These are phyloP conservation scores for Lobosporangium transversale DNA, from an alignment of 192 early-diverging fungal genomes.

Conservation along the genomic window DNA sequence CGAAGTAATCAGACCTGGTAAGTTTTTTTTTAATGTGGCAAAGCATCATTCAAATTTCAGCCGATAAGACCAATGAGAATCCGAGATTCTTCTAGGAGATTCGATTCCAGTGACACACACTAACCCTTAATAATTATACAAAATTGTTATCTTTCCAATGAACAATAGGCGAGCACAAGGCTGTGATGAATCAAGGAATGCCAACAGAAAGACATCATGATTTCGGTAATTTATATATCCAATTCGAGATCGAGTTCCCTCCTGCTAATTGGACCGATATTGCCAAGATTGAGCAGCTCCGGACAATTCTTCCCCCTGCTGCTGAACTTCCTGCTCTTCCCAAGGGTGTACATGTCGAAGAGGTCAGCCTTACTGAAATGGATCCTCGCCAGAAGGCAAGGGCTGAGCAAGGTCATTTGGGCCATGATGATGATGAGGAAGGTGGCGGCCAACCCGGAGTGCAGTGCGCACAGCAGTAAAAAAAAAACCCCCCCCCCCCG, in stretches of 20 bases:
- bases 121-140: constrained; percentile 12
- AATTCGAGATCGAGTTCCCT: constrained; percentile 96
- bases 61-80: constrained; percentile 7
- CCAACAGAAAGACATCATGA: constrained; percentile 89
- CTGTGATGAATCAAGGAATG: constrained; percentile 93
- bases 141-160: background rate
- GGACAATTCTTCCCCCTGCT: constrained; percentile 84
- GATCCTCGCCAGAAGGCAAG: constrained; percentile 78
- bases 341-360: constrained; percentile 77
- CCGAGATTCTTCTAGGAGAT: constrained; percentile 10
- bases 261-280: constrained; percentile 78
- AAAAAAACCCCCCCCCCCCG: no score
- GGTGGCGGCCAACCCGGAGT: constrained; percentile 76
- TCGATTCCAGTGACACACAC: constrained; percentile 1
- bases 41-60: background rate
- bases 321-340: constrained; percentile 58
- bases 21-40: constrained; percentile 10
- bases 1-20: constrained; percentile 93
- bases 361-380: constrained; percentile 82
- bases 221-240: constrained; percentile 92
- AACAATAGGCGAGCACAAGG: constrained; percentile 76
- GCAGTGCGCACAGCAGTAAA: constrained; percentile 97
- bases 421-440: constrained; percentile 77
- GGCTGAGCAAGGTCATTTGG: constrained; percentile 64
- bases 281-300: constrained; percentile 78